Evolutionary conservation across 1,284 basidiomycete genomes (phyloP).

Genomic region (Ceratobasidium sp.): DNA sequence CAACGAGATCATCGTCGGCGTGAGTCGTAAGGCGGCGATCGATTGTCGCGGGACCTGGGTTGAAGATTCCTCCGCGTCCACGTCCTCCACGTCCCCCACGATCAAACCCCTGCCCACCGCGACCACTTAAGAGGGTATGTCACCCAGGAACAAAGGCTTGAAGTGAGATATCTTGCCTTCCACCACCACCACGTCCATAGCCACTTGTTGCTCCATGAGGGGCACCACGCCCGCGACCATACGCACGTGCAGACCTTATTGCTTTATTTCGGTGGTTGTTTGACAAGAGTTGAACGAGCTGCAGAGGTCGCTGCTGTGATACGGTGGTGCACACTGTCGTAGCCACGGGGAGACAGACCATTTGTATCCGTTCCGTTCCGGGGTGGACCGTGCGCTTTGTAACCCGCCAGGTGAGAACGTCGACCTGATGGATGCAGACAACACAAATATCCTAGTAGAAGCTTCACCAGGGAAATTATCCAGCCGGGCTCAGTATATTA

Average conservation of each 20-base stretch:
- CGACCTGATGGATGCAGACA: too few relatives aligned
- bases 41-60: conserved; percentile 61
- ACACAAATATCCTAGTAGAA: too few relatives aligned
- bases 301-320: neutral
- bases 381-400: neutral
- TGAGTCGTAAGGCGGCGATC: conserved; percentile 71
- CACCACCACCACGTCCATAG: conserved; percentile 39
- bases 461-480: too few relatives aligned
- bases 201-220: conserved; percentile 25
- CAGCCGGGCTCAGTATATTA: too few relatives aligned
- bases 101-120: conserved; percentile 51
- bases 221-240: conserved; percentile 23
- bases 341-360: conserved; percentile 3
- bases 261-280: neutral
- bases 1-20: conserved; percentile 68
- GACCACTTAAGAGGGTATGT: conserved; percentile 36
- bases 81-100: conserved; percentile 56
- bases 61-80: conserved; percentile 54
- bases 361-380: conserved; percentile 29
- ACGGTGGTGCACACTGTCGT: neutral
- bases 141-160: neutral
- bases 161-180: conserved; percentile 2
- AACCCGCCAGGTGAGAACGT: too few relatives aligned
- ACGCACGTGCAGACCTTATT: conserved; percentile 7
- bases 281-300: neutral